Evolutionary conservation across 805 yeast genomes (phyloP), one percentile per base, ranked within the genome.

Genomic region (Diddensiella caesifluorescens): DNA sequence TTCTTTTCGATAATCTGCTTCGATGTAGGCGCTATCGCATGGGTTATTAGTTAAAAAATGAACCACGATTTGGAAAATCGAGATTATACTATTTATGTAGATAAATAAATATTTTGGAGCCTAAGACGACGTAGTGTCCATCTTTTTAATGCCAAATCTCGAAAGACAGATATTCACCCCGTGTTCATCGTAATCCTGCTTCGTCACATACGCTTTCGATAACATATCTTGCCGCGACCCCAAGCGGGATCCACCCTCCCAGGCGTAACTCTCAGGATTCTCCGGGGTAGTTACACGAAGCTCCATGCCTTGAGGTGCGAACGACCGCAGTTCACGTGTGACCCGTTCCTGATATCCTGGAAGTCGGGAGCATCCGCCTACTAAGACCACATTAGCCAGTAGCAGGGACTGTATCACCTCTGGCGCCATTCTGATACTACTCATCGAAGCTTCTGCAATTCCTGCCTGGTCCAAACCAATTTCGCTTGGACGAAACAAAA

Each of bases 161-260:
- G 70, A 69, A 39, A 73, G 70, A 45, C 78, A 71, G 67, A 75
- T 65, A 43, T 71, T 68, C 32, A 77, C 70, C 0, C 98, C 98
- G 56, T 85, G 81, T 60, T 92, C 98, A 49, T 75, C 71, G 54
- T 88, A 92, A 38, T 92, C 97, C 43, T 78, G 76, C 46, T 80
- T 75, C 0, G 94, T 73, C 4, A 92, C 78, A 41, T 78, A 69
- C 13, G 80, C 73, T 28, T 74, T 69, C 15, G 67, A 63, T 42
- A 71, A 67, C 28, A 57, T 39, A 2, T 58, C 67, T 5, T 41
- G 39, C 37, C 59, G 60, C 6, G 54, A 43, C 16, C 71, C 72
- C 39, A 80, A 68, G 4, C 52, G 46, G 10, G 66, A 56, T 39
- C 81, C 86, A 6, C 83, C 74, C 32, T 67, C 60, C 83, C 86